Conservation (phyloP, 192 early-diverging fungal genomes). For the Geranomyces variabilis region DNA sequence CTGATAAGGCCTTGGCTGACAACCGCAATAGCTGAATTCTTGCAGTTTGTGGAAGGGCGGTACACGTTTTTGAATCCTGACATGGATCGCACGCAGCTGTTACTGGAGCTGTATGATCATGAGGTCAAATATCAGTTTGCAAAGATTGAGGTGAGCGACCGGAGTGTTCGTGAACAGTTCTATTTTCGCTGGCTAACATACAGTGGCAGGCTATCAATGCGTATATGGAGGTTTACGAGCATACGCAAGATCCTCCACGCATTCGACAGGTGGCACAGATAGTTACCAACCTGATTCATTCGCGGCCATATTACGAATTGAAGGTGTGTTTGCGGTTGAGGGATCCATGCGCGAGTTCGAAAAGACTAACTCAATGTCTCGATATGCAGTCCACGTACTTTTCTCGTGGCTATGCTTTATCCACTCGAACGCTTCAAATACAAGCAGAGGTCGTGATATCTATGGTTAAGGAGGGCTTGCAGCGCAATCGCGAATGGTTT, state of each 20-base stretch:
- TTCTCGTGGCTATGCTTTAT: constrained; percentile 37
- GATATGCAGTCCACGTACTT: constrained; percentile 45
- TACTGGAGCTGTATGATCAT: constrained; percentile 54
- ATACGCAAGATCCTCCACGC: constrained; percentile 28
- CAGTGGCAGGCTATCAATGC: constrained; percentile 42
- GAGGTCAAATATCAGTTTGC: constrained; percentile 58
- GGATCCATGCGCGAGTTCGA: too few relatives aligned
- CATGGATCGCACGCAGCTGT: constrained; percentile 50
- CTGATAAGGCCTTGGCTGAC: too few relatives aligned
- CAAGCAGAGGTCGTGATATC: constrained; percentile 39
- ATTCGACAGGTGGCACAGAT: constrained; percentile 47
- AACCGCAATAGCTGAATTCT: constrained; percentile 8
- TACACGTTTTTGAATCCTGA: constrained; percentile 52
- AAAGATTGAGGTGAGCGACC: constrained; percentile 49
- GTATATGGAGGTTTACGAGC: constrained; percentile 58
- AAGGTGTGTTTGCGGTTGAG: constrained; percentile 15
- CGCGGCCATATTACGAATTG: constrained; percentile 48
- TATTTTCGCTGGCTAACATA: neutral
- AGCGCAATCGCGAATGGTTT: constrained; percentile 39
- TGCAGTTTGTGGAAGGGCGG: constrained; percentile 38
- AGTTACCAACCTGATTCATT: constrained; percentile 44
- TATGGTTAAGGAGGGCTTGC: constrained; percentile 27
- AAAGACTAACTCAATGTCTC: neutral
- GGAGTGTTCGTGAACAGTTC: neutral
- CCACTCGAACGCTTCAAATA: constrained; percentile 41